Percentiles rank a stretch among this genome's conserved stretches.
Evolutionary conservation across 441 rosid species (phyloP).

Genomic region (Pelargonium citronellum): DNA sequence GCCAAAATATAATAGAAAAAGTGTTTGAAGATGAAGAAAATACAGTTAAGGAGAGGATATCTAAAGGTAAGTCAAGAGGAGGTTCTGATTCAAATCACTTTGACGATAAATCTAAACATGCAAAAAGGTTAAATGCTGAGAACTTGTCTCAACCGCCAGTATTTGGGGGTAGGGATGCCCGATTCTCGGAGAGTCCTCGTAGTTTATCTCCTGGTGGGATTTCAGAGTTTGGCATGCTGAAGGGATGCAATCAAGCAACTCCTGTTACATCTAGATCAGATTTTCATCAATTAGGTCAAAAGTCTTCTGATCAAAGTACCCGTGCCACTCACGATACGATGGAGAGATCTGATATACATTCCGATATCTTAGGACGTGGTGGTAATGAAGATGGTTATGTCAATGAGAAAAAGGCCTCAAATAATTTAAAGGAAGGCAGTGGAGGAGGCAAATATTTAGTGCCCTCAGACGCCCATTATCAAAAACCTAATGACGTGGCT

Average conservation of each 20-base stretch:
- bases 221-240: too few species aligned
- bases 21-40: slow-evolving; percentile 73
- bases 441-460: slow-evolving; percentile 45
- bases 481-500: slow-evolving; percentile 46
- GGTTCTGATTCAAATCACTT: slow-evolving; percentile 38
- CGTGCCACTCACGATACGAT: too few species aligned
- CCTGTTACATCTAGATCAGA: slow-evolving; percentile 44
- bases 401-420: too few species aligned
- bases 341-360: slow-evolving; percentile 27
- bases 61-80: slow-evolving; percentile 46
- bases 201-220: slow-evolving; percentile 21
- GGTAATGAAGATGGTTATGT: slow-evolving; percentile 15
- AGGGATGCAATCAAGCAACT: too few species aligned
- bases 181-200: slow-evolving; percentile 27
- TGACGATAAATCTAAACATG: slow-evolving; percentile 39
- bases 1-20: slow-evolving; percentile 63
- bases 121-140: slow-evolving; percentile 56
- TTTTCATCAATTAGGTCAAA: slow-evolving; percentile 37
- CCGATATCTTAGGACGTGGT: slow-evolving; percentile 42
- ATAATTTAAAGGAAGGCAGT: slow-evolving; percentile 39
- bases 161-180: too few species aligned
- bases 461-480: slow-evolving; percentile 38
- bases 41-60: slow-evolving; percentile 27
- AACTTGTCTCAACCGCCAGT: slow-evolving; percentile 33
- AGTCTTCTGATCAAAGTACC: slow-evolving; percentile 35